Evolutionary conservation across 164 flowering plant genomes (phyloP), one percentile per base, ranked within the genome.

Genomic region (Paratinospora sagittata): DNA sequence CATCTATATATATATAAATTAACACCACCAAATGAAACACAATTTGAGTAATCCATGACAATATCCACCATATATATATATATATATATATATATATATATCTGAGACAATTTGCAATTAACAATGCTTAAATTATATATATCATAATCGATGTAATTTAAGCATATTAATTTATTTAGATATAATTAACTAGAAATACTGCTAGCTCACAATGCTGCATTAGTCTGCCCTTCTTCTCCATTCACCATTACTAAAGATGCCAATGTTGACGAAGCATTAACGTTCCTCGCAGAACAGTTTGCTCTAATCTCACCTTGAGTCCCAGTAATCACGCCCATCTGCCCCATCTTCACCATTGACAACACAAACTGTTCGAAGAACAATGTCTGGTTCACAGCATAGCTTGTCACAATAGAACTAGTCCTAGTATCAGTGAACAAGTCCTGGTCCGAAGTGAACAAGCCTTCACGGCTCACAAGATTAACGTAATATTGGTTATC

Each of bases 401-500:
- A 79, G 41, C 74, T 70, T 11, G 24, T 43, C 2, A 79, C 76
- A 52, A 79, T 72, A 0, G 68, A 21, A 14, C 65, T 61, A 3
- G 81, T 79, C 74, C 71, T 73, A 2, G 11, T 3, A 12, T 75
- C 76, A 8, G 69, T 70, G 65, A 58, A 79, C 76, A 79, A 67
- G 27, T 69, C 76, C 36, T 79, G 77, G 65, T 79, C 81, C 2
- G 81, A 79, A 0, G 78, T 79, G 55, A 79, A 73, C 23, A 79
- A 63, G 12, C 81, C 81, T 55, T 76, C 72, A 1, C 76, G 73
- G 17, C 69, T 76, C 76, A 76, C 64, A 0, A 75, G 66, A 36
- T 79, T 66, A 0, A 79, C 78, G 37, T 64, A 78, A 68, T 78
- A 78, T 52, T 72, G 72, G 64, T 78, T 78, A 33, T 78, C 81